Percentiles rank a stretch among this genome's conserved stretches.
These are phyloP conservation scores for Euphorbia tirucalli DNA, from an alignment of 345 rosid species.

Conservation along the genomic window DNA sequence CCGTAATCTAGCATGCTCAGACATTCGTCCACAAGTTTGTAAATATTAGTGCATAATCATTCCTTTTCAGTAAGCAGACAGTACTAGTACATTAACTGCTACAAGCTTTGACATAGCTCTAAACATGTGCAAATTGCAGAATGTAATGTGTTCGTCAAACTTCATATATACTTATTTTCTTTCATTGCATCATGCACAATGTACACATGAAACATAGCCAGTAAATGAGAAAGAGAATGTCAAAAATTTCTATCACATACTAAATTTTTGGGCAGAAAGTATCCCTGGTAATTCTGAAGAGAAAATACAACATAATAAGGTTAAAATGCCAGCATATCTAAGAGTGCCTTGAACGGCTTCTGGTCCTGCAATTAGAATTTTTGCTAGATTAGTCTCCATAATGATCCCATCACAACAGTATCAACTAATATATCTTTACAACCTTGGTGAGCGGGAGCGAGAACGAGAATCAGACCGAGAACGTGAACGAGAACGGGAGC, in stretches of 20 bases:
- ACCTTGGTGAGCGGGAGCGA: slow-evolving; percentile 64
- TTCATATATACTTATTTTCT: no score
- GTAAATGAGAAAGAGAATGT: neutral
- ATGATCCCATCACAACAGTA: neutral
- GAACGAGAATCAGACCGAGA: slow-evolving; percentile 3
- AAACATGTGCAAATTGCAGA: no score
- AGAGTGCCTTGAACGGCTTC: slow-evolving; percentile 68
- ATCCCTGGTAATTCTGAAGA: neutral
- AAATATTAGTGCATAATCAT: no score
- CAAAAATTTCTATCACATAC: neutral
- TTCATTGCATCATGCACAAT: neutral
- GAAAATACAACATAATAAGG: neutral
- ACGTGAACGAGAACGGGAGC: slow-evolving; percentile 37
- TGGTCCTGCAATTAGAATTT: slow-evolving; percentile 46
- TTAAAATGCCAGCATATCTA: neutral
- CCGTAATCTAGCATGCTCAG: no score
- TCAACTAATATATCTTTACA: neutral
- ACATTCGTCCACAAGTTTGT: no score
- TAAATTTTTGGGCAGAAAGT: neutral
- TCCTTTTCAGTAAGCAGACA: no score
- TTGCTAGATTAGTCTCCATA: slow-evolving; percentile 14
- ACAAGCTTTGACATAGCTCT: no score
- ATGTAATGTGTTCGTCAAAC: neutral
- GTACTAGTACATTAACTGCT: no score
- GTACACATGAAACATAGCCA: neutral